Evolutionary conservation across 352 stramenopile species (phyloP), one percentile per base, ranked within the genome.

Genomic region (Peronospora belbahrii): DNA sequence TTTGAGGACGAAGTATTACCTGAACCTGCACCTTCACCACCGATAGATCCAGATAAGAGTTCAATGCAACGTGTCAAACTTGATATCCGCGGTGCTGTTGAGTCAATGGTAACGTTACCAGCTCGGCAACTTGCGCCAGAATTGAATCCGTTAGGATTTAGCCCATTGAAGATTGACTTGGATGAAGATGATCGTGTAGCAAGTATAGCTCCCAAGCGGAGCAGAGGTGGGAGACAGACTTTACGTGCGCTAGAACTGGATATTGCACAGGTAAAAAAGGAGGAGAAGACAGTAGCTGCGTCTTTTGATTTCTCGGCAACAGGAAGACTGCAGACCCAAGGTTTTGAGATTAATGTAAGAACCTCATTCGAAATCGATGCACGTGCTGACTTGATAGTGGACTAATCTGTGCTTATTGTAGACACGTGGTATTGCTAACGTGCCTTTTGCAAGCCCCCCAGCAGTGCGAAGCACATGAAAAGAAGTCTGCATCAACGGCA

Each of bases 221-320:
- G 17, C 37, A 22, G 17, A n/a, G 54, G 53, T 3, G 66, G 56
- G 4, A 63, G 72, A 51, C 67, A 80, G 22, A 55, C 39, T 2
- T 59, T 80, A 9, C 60, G 63, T 9, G 66, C 52, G 18, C 44
- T 91, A 3, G 73, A 85, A 22, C 48, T 91, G 34, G 71, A 88
- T 51, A 83, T 86, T 45, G 34, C 60, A 11, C 62, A 83, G 36
- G 59, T 85, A 0, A 82, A 81, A 48, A 70, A 67, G 34, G 74
- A 87, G 23, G 70, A 77, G 27, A 71, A 69, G 23, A 59, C 62
- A 0, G 59, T 88, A 8, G 71, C 70, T 17, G 74, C 76, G 5
- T 88, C 76, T 0, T 91, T 88, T 59, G 80, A 91, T 48, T 91
- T 91, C 32, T 85, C 80, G 4, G 77, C 76, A 0, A 77, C 80